Evolutionary conservation across 2,329 filamentous ascomycete species (phyloP), one percentile per base, ranked within the genome.

Genomic region (Macroventuria anomochaeta): DNA sequence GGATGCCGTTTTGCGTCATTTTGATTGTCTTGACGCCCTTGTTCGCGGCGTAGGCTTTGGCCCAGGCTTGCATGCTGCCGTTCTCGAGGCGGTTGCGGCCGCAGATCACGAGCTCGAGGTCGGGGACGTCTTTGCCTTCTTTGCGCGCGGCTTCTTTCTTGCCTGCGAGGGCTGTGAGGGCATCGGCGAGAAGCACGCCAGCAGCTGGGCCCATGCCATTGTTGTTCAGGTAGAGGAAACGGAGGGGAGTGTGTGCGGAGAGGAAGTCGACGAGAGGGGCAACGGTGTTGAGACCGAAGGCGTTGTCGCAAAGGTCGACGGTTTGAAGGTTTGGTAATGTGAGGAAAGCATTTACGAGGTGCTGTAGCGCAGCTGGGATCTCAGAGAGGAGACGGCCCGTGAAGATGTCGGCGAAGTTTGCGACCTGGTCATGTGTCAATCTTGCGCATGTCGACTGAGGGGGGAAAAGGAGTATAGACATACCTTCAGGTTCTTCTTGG

Each of bases 1-100:
- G 85, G 65, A 99, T 99, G 46, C 95, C 95, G 74, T 99, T 97
- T 77, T 97, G 95, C 21, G 96, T 91, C 95, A 99, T 97, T 82
- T 93, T 96, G 64, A 99, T 85, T 54, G 87, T 87, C 77, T 88
- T 89, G 59, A 99, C 84, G 52, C 89, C 88, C 62, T 84, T 79
- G 71, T 97, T 91, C 53, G 93, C 87, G 67, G 87, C 86, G 75
- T 91, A 97, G 1, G 91, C 84, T 74, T 88, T 89, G 34, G 93
- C 92, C 95, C 95, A 99, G 0, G 93, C 93, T 12, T 85, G 86
- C 95, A 99, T 99, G 72, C 89, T 95, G 64, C 93, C 95, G 68
- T 93, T 96, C 79, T 99, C 95, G 42, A 99, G 83, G 63, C 95
- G 84, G 79, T 99, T 99, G 63, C 95, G 90, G 34, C 95, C 95